phyloP scores from a whole-genome alignment of 768 basidiomycete genomes.

The Trametes meyenii region DNA sequence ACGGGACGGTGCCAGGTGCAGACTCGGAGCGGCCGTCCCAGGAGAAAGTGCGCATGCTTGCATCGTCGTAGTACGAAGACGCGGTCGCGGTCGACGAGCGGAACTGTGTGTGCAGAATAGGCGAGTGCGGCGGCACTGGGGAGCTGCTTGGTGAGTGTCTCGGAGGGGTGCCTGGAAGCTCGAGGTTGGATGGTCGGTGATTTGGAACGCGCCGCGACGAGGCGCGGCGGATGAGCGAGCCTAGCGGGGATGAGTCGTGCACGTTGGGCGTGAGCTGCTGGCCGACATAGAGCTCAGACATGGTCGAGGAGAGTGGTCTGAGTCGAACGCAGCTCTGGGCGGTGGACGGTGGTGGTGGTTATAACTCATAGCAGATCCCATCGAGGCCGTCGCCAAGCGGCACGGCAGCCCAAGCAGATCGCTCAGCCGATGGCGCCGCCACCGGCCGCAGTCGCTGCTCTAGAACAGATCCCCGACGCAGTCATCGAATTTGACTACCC shows the following conservation, averaged over 20 bases:
- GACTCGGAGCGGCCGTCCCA: slow-evolving; percentile 14
- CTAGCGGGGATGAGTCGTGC: slow-evolving; percentile 56
- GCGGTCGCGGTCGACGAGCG: slow-evolving; percentile 43
- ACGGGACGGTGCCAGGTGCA: not conserved
- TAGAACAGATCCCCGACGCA: not conserved
- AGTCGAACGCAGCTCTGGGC: not conserved
- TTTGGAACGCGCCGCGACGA: slow-evolving; percentile 46
- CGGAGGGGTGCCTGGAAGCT: slow-evolving; percentile 18
- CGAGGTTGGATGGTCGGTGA: slow-evolving; percentile 18
- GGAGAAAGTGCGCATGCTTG: slow-evolving; percentile 21
- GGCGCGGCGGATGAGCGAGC: slow-evolving; percentile 55
- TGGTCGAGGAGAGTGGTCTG: not conserved
- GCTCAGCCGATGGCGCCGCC: slow-evolving; percentile 2
- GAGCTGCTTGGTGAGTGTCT: slow-evolving; percentile 5
- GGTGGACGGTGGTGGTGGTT: slow-evolving; percentile 1
- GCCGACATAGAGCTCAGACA: slow-evolving; percentile 15
- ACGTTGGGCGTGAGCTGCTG: slow-evolving; percentile 27
- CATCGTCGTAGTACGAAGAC: slow-evolving; percentile 30
- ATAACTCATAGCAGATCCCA: not conserved
- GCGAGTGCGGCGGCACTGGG: slow-evolving; percentile 41
- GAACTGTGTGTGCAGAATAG: slow-evolving; percentile 53
- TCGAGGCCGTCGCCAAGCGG: slow-evolving; percentile 18
- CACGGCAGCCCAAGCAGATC: not conserved
- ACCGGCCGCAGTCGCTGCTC: not conserved
- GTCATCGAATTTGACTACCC: not conserved